Base-by-base conservation (phyloP, 2,329 filamentous ascomycete species). In the Cyphellophora attinorum region DNA sequence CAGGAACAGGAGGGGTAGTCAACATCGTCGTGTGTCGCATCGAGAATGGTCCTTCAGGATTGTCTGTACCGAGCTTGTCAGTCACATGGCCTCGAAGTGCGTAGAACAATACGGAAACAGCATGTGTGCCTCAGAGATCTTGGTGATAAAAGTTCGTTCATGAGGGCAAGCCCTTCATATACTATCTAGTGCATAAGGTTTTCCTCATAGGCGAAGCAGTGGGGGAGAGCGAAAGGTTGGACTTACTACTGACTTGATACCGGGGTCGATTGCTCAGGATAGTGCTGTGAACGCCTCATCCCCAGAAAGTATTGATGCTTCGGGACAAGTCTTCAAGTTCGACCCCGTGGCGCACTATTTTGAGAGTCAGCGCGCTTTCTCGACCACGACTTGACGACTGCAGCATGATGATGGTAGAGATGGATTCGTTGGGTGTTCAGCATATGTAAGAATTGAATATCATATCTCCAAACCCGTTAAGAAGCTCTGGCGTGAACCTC, bases 401-500 rank as follows among this genome's bases (percentile, higher is more conserved):
- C n/a, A n/a, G n/a, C n/a, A n/a, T n/a, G n/a, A n/a, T n/a, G n/a
- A n/a, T n/a, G n/a, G n/a, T n/a, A n/a, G n/a, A n/a, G n/a, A n/a
- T n/a, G n/a, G n/a, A n/a, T n/a, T n/a, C n/a, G n/a, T n/a, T n/a
- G 8, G 8, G 21, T 25, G 21, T 60, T 94, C 86, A 94, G 86
- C 85, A 94, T 93, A 94, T 93, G 86, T 94, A 94, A 94, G 86
- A 89, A 75, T 76, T 79, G 65, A 86, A 84, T 93, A 82, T 94
- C 86, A 93, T 56, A 53, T 68, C 61, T 74, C 66, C 72, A 67
- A 65, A 57, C 65, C 70, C 80, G 79, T 86, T 79, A 80, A 72
- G 79, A 81, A 69, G 72, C 83, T 77, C 86, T 76, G 86, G 88
- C 86, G 81, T 81, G 85, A 77, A 82, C 67, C 72, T 85, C 85